Evolutionary conservation across 2,329 filamentous ascomycete genomes (phyloP).

Genomic region (Fusarium chaquense): DNA sequence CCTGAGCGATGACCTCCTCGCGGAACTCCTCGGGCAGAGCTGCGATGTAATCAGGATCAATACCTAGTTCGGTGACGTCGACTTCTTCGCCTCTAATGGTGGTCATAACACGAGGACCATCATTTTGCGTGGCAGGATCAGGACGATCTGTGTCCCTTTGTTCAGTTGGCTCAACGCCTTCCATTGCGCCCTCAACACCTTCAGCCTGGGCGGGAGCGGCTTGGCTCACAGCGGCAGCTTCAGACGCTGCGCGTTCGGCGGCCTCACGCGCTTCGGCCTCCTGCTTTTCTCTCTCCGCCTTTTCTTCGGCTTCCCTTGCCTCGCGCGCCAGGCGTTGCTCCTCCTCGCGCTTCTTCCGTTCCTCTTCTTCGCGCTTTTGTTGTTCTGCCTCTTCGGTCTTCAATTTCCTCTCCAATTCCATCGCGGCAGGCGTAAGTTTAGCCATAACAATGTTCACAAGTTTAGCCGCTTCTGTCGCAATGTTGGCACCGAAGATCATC

Average conservation of each 20-base stretch:
- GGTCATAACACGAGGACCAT: slow-evolving; percentile 74
- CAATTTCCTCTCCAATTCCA: slow-evolving; percentile 80
- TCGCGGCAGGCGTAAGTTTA: slow-evolving; percentile 83
- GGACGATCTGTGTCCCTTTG: slow-evolving; percentile 50
- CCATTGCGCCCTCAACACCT: slow-evolving; percentile 69
- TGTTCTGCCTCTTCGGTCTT: slow-evolving; percentile 70
- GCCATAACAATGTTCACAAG: slow-evolving; percentile 77
- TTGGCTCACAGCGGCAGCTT: slow-evolving; percentile 60
- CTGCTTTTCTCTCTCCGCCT: slow-evolving; percentile 72
- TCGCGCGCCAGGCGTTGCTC: slow-evolving; percentile 75
- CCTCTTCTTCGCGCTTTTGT: slow-evolving; percentile 64
- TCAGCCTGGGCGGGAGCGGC: slow-evolving; percentile 15
- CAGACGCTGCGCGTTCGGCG: slow-evolving; percentile 67
- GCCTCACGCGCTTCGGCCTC: slow-evolving; percentile 78
- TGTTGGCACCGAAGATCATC: slow-evolving; percentile 80
- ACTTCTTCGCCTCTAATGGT: slow-evolving; percentile 87
- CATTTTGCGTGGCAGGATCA: slow-evolving; percentile 45
- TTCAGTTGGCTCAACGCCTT: slow-evolving; percentile 75
- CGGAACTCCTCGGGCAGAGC: slow-evolving; percentile 97
- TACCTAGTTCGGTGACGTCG: slow-evolving; percentile 94
- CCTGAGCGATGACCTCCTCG: slow-evolving; percentile 94
- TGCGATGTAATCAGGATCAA: slow-evolving; percentile 93
- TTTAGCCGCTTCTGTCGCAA: slow-evolving; percentile 73
- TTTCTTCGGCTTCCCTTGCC: slow-evolving; percentile 78
- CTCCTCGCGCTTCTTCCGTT: slow-evolving; percentile 71